These are phyloP conservation scores for Daedaleopsis nitida DNA, from an alignment of 768 basidiomycete genomes.

Conservation along the genomic window DNA sequence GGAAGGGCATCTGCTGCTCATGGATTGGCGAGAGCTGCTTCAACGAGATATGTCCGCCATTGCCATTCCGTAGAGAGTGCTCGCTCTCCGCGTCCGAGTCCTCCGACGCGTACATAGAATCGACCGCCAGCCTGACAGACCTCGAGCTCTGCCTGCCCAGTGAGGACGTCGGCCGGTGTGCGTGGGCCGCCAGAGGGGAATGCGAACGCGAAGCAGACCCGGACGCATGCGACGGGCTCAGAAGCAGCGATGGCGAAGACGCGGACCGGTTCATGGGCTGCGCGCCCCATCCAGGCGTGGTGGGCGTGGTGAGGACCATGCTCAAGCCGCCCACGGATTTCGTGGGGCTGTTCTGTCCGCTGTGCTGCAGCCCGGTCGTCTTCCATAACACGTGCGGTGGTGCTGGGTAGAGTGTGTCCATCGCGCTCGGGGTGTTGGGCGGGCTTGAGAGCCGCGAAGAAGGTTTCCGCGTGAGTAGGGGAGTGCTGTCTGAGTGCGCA, in stretches of 20 bases:
- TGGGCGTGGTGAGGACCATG: constrained; percentile 2
- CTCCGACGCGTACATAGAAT: constrained; percentile 14
- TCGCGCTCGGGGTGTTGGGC: background rate
- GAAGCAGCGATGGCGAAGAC: constrained; percentile 21
- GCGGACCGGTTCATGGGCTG: constrained; percentile 16
- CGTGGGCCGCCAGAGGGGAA: constrained; percentile 1
- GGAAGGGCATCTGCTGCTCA: constrained; percentile 60
- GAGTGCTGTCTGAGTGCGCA: constrained; percentile 14
- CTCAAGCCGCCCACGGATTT: background rate
- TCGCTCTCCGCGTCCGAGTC: constrained; percentile 19
- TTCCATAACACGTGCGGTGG: constrained; percentile 27
- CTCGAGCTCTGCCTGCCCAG: constrained; percentile 20
- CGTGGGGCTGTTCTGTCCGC: constrained; percentile 10
- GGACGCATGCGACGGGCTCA: constrained; percentile 3
- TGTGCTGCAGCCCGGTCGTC: constrained; percentile 7
- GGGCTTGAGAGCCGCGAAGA: constrained; percentile 4
- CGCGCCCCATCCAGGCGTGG: constrained; percentile 4
- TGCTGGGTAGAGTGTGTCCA: constrained; percentile 5
- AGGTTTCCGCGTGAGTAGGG: constrained; percentile 11
- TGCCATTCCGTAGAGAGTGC: constrained; percentile 20
- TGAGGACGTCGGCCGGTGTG: constrained; percentile 13
- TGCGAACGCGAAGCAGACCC: background rate
- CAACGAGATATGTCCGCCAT: constrained; percentile 1
- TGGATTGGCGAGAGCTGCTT: constrained; percentile 64
- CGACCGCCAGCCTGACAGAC: constrained; percentile 7